phyloP scores from a whole-genome alignment of 306 rosid genomes.

The Lathyrus aphaca region DNA sequence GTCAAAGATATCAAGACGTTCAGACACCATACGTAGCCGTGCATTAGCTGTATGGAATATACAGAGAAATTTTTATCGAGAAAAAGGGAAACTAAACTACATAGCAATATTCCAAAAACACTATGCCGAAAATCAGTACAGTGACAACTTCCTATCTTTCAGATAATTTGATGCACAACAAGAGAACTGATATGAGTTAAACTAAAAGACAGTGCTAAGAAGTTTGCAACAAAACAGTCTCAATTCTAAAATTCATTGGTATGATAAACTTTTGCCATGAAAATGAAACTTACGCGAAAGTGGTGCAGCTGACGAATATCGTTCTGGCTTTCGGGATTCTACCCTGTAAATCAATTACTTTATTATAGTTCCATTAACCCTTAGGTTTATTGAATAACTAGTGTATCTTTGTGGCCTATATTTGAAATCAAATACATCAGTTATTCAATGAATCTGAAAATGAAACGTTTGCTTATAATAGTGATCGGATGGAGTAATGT shows the following conservation, averaged over 20 bases:
- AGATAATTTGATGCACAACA: conserved; percentile 4
- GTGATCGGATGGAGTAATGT: too few relatives aligned
- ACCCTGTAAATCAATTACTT: conserved; percentile 53
- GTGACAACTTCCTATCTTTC: conserved; percentile 24
- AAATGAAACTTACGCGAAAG: conserved; percentile 81
- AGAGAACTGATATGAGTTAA: conserved; percentile 7
- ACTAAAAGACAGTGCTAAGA: conserved; percentile 22
- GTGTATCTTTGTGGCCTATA: too few relatives aligned
- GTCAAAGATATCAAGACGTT: conserved; percentile 84
- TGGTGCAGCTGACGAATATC: conserved; percentile 97
- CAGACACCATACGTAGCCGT: conserved; percentile 90
- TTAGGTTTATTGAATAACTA: too few relatives aligned
- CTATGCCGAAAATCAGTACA: background rate
- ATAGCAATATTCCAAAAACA: conserved; percentile 28
- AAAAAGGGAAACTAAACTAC: conserved; percentile 35
- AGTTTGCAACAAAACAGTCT: conserved; percentile 8
- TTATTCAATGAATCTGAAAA: too few relatives aligned
- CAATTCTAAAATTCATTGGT: conserved; percentile 15
- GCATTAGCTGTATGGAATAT: conserved; percentile 76
- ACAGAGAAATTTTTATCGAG: conserved; percentile 30
- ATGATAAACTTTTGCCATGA: conserved; percentile 6
- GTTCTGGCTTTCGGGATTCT: conserved; percentile 95
- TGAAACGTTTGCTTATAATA: too few relatives aligned
- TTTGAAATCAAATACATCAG: too few relatives aligned
- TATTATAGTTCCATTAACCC: background rate